Percentiles rank a stretch among this genome's conserved stretches.
phyloP scores from a whole-genome alignment of 208 protist genomes.

The Trypanosoma rangeli region DNA sequence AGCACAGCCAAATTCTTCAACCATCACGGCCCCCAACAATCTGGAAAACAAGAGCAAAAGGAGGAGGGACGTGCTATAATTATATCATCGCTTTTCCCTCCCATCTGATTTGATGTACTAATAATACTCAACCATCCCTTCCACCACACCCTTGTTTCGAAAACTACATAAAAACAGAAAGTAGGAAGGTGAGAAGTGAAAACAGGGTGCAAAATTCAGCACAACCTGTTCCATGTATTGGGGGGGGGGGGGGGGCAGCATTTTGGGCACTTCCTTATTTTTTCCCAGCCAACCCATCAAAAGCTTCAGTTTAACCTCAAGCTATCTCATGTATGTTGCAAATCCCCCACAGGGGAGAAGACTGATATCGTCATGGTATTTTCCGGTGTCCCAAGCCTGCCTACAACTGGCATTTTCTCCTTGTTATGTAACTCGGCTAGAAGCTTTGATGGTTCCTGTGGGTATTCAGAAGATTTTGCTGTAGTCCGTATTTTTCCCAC shows the following conservation, averaged over 20 bases:
- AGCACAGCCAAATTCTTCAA: neutral
- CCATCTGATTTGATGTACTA: neutral
- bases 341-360: neutral
- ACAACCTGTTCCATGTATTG: neutral
- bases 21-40: neutral
- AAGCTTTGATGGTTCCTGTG: neutral
- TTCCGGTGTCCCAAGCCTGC: neutral
- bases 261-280: neutral
- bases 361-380: neutral
- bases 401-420: neutral
- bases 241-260: neutral
- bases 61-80: neutral
- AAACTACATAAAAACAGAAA: neutral
- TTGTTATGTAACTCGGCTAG: neutral
- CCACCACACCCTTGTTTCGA: slow-evolving; percentile 1
- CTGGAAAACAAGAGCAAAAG: neutral
- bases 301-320: neutral
- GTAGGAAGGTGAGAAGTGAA: neutral
- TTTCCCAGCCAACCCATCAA: neutral
- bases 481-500: neutral
- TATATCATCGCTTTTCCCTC: neutral
- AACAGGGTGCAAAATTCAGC: neutral
- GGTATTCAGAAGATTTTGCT: neutral
- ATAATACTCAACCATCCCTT: neutral
- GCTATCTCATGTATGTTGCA: neutral